Percentiles rank a stretch among this genome's conserved stretches.
phyloP scores from a whole-genome alignment of 192 early-diverging fungal species.

The Paraglomus occultum region DNA sequence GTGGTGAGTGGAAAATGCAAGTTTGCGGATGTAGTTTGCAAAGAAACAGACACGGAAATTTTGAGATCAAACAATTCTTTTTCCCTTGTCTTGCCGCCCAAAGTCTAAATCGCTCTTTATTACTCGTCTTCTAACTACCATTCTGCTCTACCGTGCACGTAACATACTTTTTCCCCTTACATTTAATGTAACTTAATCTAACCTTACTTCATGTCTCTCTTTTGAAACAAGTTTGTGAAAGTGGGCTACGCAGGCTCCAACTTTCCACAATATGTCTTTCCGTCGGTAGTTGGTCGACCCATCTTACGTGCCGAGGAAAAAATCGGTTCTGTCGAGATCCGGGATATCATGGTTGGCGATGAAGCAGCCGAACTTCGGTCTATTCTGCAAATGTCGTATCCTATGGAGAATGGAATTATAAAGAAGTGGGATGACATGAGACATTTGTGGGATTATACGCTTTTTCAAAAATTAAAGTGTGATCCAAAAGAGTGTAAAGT shows the following conservation, averaged over 20 bases:
- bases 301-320: slow-evolving; percentile 95
- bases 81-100: no score
- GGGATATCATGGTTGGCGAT: slow-evolving; percentile 98
- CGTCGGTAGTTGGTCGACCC: slow-evolving; percentile 97
- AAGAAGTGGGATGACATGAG: slow-evolving; percentile 97
- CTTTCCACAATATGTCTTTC: slow-evolving; percentile 94
- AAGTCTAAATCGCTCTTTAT: not conserved
- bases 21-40: not conserved
- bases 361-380: slow-evolving; percentile 87
- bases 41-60: not conserved
- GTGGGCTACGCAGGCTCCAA: slow-evolving; percentile 94
- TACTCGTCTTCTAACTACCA: not conserved
- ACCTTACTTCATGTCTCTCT: slow-evolving; percentile 2
- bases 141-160: not conserved
- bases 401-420: slow-evolving; percentile 99
- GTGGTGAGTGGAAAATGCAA: no score
- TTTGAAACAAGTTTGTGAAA: slow-evolving; percentile 88
- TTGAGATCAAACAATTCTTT: not conserved
- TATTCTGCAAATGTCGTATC: slow-evolving; percentile 94
- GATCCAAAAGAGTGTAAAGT: slow-evolving; percentile 90
- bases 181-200: not conserved
- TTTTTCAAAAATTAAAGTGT: slow-evolving; percentile 86
- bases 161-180: not conserved
- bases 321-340: slow-evolving; percentile 72
- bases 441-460: slow-evolving; percentile 98